These are phyloP conservation scores for Protomyces gravidus DNA, from an alignment of 1,139 yeast genomes.

Conservation along the genomic window DNA sequence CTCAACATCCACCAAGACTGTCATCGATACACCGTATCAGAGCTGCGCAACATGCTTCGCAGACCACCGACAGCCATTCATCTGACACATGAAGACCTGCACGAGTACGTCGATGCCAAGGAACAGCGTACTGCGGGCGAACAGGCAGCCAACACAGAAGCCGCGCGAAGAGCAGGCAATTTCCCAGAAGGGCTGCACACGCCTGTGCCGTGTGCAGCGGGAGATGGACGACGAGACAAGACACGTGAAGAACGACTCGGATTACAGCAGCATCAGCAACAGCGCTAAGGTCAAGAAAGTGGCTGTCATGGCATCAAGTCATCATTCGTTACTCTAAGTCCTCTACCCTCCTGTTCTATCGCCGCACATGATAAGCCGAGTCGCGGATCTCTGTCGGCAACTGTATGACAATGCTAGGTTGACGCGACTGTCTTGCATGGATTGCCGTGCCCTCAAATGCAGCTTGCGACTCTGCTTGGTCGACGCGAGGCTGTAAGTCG, in stretches of 20 bases:
- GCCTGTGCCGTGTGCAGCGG: background rate
- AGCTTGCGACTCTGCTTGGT: background rate
- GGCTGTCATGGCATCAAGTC: no score
- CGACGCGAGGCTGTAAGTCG: no score
- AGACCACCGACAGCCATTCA: slow-evolving; percentile 28
- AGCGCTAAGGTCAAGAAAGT: no score
- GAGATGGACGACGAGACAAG: background rate
- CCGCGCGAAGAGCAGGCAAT: background rate
- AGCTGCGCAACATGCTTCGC: slow-evolving; percentile 18
- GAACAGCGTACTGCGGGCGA: slow-evolving; percentile 6
- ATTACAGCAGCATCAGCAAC: background rate
- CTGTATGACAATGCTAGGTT: background rate
- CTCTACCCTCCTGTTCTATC: no score
- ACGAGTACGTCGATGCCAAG: slow-evolving; percentile 27
- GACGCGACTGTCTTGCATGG: background rate
- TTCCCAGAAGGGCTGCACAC: background rate
- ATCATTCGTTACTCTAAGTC: no score
- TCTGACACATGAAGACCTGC: slow-evolving; percentile 27
- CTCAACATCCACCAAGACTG: no score
- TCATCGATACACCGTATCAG: no score
- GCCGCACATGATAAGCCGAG: no score
- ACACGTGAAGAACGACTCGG: background rate
- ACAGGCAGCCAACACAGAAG: background rate
- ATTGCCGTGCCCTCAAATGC: background rate
- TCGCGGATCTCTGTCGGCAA: background rate